Evolutionary conservation across 2,329 filamentous ascomycete species (phyloP).

Genomic region (Beauveria bassiana): DNA sequence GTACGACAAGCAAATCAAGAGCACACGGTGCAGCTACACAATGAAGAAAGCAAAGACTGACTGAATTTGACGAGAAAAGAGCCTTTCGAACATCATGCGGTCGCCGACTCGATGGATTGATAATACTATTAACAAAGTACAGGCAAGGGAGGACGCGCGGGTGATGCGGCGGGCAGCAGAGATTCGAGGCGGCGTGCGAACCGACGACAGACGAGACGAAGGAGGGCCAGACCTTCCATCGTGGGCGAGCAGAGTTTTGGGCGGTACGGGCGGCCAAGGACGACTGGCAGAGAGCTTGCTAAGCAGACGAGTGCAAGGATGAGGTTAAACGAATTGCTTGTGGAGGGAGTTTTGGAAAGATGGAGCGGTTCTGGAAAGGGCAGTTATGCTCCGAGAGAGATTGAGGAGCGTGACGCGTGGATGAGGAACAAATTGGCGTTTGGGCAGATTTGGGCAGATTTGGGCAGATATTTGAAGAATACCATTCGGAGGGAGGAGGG

Average conservation of each 20-base stretch:
- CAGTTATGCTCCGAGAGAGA: not conserved
- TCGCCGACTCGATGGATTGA: conserved; percentile 12
- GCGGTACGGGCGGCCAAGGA: not conserved
- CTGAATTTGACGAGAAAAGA: conserved; percentile 19
- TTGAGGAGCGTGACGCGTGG: not conserved
- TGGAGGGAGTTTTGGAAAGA: not conserved
- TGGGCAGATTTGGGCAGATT: not conserved
- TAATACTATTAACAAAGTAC: conserved; percentile 8
- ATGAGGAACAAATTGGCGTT: not conserved
- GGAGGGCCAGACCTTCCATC: conserved; percentile 20
- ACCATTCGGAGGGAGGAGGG: not conserved
- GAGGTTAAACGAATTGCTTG: not conserved
- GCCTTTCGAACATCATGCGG: conserved; percentile 24
- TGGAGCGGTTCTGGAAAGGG: not conserved
- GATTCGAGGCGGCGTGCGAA: conserved; percentile 15
- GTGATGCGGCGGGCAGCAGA: conserved; percentile 27
- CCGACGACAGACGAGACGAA: not conserved
- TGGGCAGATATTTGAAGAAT: not conserved
- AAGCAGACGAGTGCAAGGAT: not conserved
- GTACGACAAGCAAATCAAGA: conserved; percentile 21
- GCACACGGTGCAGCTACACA: not conserved
- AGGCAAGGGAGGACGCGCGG: conserved; percentile 22
- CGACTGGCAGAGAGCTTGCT: conserved; percentile 2
- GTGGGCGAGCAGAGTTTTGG: conserved; percentile 25
- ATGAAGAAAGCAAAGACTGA: conserved; percentile 1